phyloP scores from a whole-genome alignment of 2,329 filamentous ascomycete species.

The Alternaria angustiovoidea region DNA sequence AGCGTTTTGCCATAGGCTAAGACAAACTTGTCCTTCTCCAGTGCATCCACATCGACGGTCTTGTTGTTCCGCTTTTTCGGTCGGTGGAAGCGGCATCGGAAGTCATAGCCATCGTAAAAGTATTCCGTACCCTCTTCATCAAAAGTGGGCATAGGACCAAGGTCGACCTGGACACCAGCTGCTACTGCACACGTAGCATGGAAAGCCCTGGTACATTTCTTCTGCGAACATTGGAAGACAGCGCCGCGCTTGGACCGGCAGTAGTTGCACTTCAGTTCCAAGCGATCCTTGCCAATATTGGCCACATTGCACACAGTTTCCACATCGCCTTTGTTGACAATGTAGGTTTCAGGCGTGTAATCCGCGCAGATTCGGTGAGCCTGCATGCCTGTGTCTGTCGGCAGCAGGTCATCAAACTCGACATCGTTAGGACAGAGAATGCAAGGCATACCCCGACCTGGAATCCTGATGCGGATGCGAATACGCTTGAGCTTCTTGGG shows the following conservation, averaged over 20 bases:
- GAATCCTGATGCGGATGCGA: conserved; percentile 74
- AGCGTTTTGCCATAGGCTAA: conserved; percentile 73
- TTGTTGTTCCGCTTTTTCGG: conserved; percentile 87
- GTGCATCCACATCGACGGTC: conserved; percentile 70
- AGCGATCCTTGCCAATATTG: conserved; percentile 83
- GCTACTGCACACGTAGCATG: conserved; percentile 94
- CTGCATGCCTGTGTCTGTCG: conserved; percentile 85
- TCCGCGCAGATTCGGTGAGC: conserved; percentile 89
- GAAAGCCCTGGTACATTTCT: conserved; percentile 92
- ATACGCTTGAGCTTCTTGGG: conserved; percentile 77
- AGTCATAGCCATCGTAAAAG: conserved; percentile 88
- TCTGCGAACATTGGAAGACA: conserved; percentile 94
- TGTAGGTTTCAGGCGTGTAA: conserved; percentile 91
- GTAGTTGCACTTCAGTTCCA: conserved; percentile 93
- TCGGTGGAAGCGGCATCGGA: conserved; percentile 93
- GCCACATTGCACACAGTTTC: conserved; percentile 81
- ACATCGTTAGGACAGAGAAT: conserved; percentile 92
- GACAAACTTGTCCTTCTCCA: conserved; percentile 76
- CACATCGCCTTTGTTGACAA: conserved; percentile 70
- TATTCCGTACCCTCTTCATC: conserved; percentile 92
- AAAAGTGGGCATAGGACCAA: conserved; percentile 84
- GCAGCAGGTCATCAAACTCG: conserved; percentile 79
- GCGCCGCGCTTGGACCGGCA: conserved; percentile 95
- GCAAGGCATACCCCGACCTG: conserved; percentile 81
- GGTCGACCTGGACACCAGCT: conserved; percentile 90